Conservation (phyloP, 805 yeast species). For the Sugiyamaella americana region DNA sequence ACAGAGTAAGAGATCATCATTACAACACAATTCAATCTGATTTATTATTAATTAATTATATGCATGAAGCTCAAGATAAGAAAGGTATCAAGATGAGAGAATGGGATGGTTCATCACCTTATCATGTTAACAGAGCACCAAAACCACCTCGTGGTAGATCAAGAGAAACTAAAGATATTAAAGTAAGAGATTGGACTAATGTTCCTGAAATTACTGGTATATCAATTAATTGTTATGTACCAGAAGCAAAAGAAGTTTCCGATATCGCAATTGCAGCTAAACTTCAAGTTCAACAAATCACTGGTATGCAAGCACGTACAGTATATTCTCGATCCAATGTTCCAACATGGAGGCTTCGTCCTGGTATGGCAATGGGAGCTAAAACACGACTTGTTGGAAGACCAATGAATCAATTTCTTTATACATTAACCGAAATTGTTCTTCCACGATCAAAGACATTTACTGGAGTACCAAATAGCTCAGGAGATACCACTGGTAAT, state of each 20-base stretch:
- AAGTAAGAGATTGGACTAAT: conserved; percentile 59
- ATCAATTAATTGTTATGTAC: conserved; percentile 68
- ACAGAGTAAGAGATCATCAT: conserved; percentile 74
- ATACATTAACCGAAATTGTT: conserved; percentile 85
- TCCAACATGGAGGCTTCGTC: conserved; percentile 79
- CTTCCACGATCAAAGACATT: conserved; percentile 89
- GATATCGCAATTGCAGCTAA: conserved; percentile 71
- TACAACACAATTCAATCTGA: conserved; percentile 69
- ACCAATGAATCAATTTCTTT: conserved; percentile 76
- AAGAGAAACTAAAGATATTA: conserved; percentile 67
- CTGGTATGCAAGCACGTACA: conserved; percentile 78
- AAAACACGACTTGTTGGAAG: conserved; percentile 70
- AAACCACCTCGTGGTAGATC: conserved; percentile 71
- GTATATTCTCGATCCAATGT: conserved; percentile 73
- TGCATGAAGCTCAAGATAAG: conserved; percentile 50
- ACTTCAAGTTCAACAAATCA: conserved; percentile 82
- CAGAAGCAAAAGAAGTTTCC: conserved; percentile 51
- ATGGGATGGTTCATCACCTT: conserved; percentile 87
- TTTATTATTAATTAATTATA: conserved; percentile 67
- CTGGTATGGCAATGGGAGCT: conserved; percentile 89
- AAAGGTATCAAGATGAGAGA: conserved; percentile 68
- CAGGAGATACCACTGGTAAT: conserved; percentile 85
- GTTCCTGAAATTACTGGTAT: conserved; percentile 69
- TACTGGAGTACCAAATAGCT: conserved; percentile 62
- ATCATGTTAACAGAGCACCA: conserved; percentile 75